A percentile compares a stretch with the other conserved stretches of the same genome.
phyloP scores from a whole-genome alignment of 805 yeast genomes.

The Yarrowia yakushimensis region DNA sequence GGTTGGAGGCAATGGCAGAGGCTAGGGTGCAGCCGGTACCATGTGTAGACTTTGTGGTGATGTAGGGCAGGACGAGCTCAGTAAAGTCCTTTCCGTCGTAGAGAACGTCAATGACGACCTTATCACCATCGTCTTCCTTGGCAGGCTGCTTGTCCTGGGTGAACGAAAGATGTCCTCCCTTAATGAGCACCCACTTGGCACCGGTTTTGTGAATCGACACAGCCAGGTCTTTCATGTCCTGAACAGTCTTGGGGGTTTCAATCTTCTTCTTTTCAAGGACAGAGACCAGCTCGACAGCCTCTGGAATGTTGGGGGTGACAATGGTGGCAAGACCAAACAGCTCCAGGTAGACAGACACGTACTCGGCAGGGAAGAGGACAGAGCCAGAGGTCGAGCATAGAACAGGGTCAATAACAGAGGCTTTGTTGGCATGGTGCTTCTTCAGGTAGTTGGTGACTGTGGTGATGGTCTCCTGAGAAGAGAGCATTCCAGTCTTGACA shows the following conservation, averaged over 20 bases:
- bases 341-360: slow-evolving; percentile 26
- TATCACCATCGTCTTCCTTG: slow-evolving; percentile 27
- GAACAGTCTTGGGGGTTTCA: slow-evolving; percentile 33
- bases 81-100: slow-evolving; percentile 38
- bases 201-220: slow-evolving; percentile 41
- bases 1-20: slow-evolving; percentile 70
- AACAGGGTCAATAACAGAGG: slow-evolving; percentile 75
- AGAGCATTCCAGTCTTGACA: slow-evolving; percentile 75
- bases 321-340: slow-evolving; percentile 54
- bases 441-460: slow-evolving; percentile 44
- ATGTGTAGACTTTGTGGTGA: slow-evolving; percentile 58
- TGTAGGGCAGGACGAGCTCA: slow-evolving; percentile 47
- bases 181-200: slow-evolving; percentile 57
- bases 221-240: slow-evolving; percentile 44
- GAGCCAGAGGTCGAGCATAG: slow-evolving; percentile 79
- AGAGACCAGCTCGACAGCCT: slow-evolving; percentile 48
- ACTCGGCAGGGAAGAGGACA: slow-evolving; percentile 41
- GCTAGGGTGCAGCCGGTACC: slow-evolving; percentile 92
- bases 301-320: slow-evolving; percentile 72
- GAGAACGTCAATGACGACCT: slow-evolving; percentile 32
- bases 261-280: slow-evolving; percentile 22
- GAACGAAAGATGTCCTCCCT: slow-evolving; percentile 72
- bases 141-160: slow-evolving; percentile 25
- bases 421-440: slow-evolving; percentile 36
- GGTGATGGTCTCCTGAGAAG: slow-evolving; percentile 50